Conservation (phyloP, 139 green algal species). For the Chlorella sp. region DNA sequence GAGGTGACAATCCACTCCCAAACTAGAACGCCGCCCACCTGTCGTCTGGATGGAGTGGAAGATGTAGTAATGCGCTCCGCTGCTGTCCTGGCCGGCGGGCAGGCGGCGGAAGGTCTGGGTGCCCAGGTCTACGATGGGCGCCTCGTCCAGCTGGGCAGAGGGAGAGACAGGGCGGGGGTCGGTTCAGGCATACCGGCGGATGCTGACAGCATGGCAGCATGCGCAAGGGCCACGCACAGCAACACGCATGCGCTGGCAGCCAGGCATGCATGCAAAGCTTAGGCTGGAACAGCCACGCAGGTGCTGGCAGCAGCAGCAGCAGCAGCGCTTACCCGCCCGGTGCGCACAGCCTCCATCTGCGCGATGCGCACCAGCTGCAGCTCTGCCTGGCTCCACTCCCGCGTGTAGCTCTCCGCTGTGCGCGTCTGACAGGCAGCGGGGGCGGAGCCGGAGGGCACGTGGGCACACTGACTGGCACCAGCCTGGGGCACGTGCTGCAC, state of each 20-base stretch:
- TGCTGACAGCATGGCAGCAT: too few species aligned
- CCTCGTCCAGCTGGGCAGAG: constrained; percentile 10
- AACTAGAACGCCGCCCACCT: constrained; percentile 6
- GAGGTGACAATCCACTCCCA: too few species aligned
- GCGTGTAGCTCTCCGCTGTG: constrained; percentile 15
- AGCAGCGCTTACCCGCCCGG: neutral
- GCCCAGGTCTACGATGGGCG: neutral
- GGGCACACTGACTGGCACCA: too few species aligned
- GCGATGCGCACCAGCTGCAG: constrained; percentile 11
- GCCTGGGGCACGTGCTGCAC: too few species aligned
- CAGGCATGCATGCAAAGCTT: neutral
- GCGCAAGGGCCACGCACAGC: neutral
- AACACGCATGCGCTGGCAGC: neutral
- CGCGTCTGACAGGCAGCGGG: neutral
- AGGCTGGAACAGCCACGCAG: too few species aligned
- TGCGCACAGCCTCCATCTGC: constrained; percentile 1
- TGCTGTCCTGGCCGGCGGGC: constrained; percentile 18
- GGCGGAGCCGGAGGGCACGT: too few species aligned
- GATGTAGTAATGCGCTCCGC: constrained; percentile 27
- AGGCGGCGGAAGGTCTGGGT: constrained; percentile 30
- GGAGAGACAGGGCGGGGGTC: neutral
- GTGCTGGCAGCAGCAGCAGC: neutral
- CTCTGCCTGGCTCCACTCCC: constrained; percentile 12
- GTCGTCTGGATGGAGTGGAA: constrained; percentile 20
- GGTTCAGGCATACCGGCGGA: neutral